Conservation (phyloP, 1,284 basidiomycete genomes). For the Anthracocystis walkeri region DNA sequence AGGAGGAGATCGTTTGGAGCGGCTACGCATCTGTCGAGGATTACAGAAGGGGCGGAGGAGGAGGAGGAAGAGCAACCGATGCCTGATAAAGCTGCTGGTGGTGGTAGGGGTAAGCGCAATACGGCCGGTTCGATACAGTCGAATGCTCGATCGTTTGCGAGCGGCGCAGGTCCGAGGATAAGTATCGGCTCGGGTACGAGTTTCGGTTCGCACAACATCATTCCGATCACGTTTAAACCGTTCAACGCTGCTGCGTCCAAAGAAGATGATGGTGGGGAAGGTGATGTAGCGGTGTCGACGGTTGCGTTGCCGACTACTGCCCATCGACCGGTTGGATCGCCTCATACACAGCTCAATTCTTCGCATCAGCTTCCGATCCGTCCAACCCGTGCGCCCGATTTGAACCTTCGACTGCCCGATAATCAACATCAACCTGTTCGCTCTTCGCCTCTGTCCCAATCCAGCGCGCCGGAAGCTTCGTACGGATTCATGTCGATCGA, state of each 20-base stretch:
- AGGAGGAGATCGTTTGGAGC: slow-evolving; percentile 46
- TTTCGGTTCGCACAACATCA: slow-evolving; percentile 41
- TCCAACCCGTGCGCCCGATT: slow-evolving; percentile 47
- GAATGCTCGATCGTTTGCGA: slow-evolving; percentile 12
- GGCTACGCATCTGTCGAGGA: slow-evolving; percentile 54
- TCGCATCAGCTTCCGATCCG: slow-evolving; percentile 27
- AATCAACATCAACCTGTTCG: slow-evolving; percentile 9
- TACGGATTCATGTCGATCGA: slow-evolving; percentile 55
- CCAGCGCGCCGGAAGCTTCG: background rate
- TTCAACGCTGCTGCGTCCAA: background rate
- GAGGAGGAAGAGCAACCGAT: slow-evolving; percentile 43
- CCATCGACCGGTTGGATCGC: slow-evolving; percentile 38
- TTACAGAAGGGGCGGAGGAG: slow-evolving; percentile 53
- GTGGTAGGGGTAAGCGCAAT: slow-evolving; percentile 16
- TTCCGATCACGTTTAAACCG: slow-evolving; percentile 50
- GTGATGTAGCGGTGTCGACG: slow-evolving; percentile 8
- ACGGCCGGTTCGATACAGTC: slow-evolving; percentile 19
- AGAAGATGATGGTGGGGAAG: background rate
- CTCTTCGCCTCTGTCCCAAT: slow-evolving; percentile 30
- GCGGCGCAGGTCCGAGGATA: slow-evolving; percentile 37
- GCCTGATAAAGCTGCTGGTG: background rate
- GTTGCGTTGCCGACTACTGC: slow-evolving; percentile 27
- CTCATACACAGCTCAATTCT: slow-evolving; percentile 32
- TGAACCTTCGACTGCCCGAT: slow-evolving; percentile 48
- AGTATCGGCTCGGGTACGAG: slow-evolving; percentile 43